Evolutionary conservation across 228 moss, liverwort and hornwort species (phyloP).

Genomic region (Sphagnum magellanicum): DNA sequence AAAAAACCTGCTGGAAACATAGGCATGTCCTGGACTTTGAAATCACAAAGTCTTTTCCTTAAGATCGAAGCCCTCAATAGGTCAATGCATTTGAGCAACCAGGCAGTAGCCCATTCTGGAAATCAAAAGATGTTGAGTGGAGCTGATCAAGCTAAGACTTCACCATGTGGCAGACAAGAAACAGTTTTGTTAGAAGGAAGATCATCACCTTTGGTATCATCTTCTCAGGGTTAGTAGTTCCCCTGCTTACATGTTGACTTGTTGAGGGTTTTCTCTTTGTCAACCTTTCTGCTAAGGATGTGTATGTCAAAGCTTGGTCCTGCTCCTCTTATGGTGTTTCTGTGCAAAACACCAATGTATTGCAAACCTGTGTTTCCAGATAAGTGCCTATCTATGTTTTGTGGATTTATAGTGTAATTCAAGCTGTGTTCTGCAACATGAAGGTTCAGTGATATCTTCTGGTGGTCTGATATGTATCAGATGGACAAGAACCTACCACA

Average conservation of each 20-base stretch:
- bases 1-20: too few relatives aligned
- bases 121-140: background rate
- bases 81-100: background rate
- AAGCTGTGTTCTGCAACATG: too few relatives aligned
- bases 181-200: background rate
- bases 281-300: too few relatives aligned
- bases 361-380: too few relatives aligned
- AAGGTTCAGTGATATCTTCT: too few relatives aligned
- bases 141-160: background rate
- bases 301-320: too few relatives aligned
- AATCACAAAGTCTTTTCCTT: background rate
- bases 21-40: background rate
- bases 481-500: slow-evolving; percentile 5
- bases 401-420: too few relatives aligned
- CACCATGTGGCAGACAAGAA: background rate
- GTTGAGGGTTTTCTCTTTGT: too few relatives aligned
- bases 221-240: background rate
- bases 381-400: too few relatives aligned
- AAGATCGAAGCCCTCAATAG: slow-evolving; percentile 7
- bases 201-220: background rate
- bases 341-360: too few relatives aligned
- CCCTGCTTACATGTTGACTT: too few relatives aligned
- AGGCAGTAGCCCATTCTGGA: background rate
- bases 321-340: too few relatives aligned
- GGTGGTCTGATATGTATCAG: slow-evolving; percentile 10